These are phyloP conservation scores for Luffa aegyptiaca DNA, from an alignment of 306 rosid genomes.

Conservation along the genomic window DNA sequence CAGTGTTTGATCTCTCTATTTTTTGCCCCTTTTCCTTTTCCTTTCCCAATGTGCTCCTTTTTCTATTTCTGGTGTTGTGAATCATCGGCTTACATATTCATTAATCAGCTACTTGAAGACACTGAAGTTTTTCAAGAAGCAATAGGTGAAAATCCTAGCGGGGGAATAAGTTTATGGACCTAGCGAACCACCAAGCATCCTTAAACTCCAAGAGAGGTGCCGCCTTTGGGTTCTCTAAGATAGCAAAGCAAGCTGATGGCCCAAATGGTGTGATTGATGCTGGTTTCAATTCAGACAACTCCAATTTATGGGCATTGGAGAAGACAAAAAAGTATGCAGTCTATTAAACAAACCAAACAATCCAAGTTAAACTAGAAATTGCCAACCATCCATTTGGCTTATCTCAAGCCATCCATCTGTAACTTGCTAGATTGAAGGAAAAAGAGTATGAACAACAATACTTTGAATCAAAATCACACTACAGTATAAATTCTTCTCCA, in stretches of 20 bases:
- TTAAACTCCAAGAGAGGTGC: slow-evolving; percentile 90
- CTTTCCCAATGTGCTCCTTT: slow-evolving; percentile 6
- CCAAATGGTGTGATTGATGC: no score
- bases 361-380: no score
- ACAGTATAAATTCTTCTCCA: no score
- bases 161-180: slow-evolving; percentile 98
- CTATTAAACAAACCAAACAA: no score
- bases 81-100: slow-evolving; percentile 8
- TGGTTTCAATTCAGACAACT: no score
- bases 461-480: no score
- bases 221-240: slow-evolving; percentile 96
- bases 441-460: no score
- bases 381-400: no score
- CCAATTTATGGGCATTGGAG: no score
- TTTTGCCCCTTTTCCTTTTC: slow-evolving; percentile 8
- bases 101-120: slow-evolving; percentile 78
- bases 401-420: no score
- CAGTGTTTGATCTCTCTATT: slow-evolving; percentile 11
- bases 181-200: slow-evolving; percentile 91
- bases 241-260: slow-evolving; percentile 81
- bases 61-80: neutral
- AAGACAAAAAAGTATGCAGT: no score
- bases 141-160: slow-evolving; percentile 64
- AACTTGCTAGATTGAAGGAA: no score
- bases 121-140: slow-evolving; percentile 86